Evolutionary conservation across 148 eudicot species (phyloP).

Genomic region (Chenopodium quinoa): DNA sequence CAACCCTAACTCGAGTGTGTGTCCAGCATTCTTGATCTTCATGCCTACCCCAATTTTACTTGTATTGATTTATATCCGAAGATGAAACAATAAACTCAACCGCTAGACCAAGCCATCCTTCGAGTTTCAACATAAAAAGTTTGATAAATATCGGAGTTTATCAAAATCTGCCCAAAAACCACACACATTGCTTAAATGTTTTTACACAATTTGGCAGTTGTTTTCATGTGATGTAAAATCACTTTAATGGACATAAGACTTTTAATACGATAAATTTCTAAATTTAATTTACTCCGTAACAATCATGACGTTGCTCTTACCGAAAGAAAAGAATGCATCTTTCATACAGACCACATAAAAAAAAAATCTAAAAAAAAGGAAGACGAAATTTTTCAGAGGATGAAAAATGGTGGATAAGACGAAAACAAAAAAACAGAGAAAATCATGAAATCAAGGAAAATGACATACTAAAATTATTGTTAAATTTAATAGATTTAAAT

Average conservation of each 20-base stretch:
- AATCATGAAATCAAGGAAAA: slow-evolving; percentile 20
- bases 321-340: neutral
- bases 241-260: neutral
- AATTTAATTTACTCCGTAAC: neutral
- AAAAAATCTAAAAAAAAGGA: too few species aligned
- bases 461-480: neutral
- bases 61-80: too few species aligned
- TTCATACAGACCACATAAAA: slow-evolving; percentile 5
- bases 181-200: neutral
- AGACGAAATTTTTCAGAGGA: neutral
- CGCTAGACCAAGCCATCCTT: too few species aligned
- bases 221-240: neutral
- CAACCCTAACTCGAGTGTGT: too few species aligned
- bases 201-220: neutral
- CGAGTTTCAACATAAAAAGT: too few species aligned
- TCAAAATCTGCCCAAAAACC: too few species aligned
- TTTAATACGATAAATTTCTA: neutral
- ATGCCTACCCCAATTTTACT: too few species aligned
- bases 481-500: neutral
- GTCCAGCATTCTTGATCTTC: too few species aligned
- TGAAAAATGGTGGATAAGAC: slow-evolving; percentile 8
- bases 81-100: too few species aligned
- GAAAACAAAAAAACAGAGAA: neutral
- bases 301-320: neutral
- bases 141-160: too few species aligned